Percentiles rank a stretch among this genome's conserved stretches.
phyloP scores from a whole-genome alignment of 2,329 filamentous ascomycete genomes.

The Botrytis elliptica region DNA sequence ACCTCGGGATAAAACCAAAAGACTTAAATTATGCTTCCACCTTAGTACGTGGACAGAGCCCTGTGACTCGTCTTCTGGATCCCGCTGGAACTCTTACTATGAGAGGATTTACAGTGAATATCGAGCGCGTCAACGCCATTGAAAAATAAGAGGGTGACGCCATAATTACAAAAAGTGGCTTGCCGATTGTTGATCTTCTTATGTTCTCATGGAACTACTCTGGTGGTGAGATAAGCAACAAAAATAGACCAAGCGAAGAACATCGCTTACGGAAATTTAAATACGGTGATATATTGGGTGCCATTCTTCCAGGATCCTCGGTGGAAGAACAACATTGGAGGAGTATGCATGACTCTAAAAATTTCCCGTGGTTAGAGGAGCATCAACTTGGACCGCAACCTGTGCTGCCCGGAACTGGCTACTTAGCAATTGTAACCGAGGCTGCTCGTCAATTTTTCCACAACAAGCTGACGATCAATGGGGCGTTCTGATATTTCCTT shows the following conservation, averaged over 20 bases:
- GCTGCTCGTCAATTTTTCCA: slow-evolving; percentile 14
- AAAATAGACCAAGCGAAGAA: slow-evolving; percentile 46
- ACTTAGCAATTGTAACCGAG: slow-evolving; percentile 39
- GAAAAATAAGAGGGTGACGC: background rate
- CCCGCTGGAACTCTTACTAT: slow-evolving; percentile 23
- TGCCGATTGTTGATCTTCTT: slow-evolving; percentile 37
- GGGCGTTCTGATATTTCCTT: slow-evolving; percentile 11
- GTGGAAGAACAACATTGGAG: slow-evolving; percentile 26
- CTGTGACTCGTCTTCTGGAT: slow-evolving; percentile 12
- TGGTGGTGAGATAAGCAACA: background rate
- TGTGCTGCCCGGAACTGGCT: slow-evolving; percentile 45
- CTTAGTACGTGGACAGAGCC: slow-evolving; percentile 19
- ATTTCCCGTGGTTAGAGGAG: slow-evolving; percentile 51
- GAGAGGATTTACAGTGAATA: slow-evolving; percentile 16
- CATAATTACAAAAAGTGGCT: background rate
- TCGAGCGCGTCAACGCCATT: slow-evolving; percentile 37
- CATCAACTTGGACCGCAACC: slow-evolving; percentile 52
- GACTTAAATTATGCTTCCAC: slow-evolving; percentile 37
- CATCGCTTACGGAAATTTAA: slow-evolving; percentile 48
- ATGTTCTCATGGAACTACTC: slow-evolving; percentile 50
- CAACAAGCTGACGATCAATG: background rate
- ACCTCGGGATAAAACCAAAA: background rate
- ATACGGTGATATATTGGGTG: slow-evolving; percentile 52
- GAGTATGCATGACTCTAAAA: slow-evolving; percentile 20
- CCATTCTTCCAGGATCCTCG: slow-evolving; percentile 40